phyloP scores from a whole-genome alignment of 805 yeast species.

The Candida sonorensis region DNA sequence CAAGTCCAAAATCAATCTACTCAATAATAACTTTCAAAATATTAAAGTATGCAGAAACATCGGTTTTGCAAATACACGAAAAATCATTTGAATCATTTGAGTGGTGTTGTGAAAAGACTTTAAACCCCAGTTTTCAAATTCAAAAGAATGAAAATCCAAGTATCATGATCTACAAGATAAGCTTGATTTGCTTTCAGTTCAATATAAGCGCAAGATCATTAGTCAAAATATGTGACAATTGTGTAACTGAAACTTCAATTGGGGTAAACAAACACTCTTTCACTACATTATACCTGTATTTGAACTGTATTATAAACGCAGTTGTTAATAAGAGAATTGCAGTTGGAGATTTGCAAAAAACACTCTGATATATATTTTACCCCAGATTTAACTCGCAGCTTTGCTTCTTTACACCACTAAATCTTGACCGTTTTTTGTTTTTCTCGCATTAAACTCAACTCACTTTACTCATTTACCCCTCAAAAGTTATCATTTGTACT shows the following conservation, averaged over 20 bases:
- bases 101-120: not conserved
- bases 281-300: too few species aligned
- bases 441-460: too few species aligned
- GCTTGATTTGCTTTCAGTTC: constrained; percentile 3
- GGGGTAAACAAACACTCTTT: too few species aligned
- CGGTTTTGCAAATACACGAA: too few species aligned
- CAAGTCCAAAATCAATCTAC: constrained; percentile 24
- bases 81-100: not conserved
- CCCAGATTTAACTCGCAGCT: too few species aligned
- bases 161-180: constrained; percentile 5
- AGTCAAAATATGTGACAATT: constrained; percentile 2
- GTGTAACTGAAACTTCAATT: constrained; percentile 4
- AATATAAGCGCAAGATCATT: constrained; percentile 9
- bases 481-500: too few species aligned
- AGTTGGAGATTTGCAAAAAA: too few species aligned
- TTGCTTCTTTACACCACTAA: not conserved
- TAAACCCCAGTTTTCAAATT: not conserved
- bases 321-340: too few species aligned
- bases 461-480: too few species aligned
- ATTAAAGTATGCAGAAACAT: too few species aligned
- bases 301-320: too few species aligned
- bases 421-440: not conserved
- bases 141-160: constrained; percentile 1
- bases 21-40: constrained; percentile 26
- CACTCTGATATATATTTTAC: too few species aligned